Base-by-base conservation (phyloP, 768 basidiomycete genomes). In the Suillus variegatus region DNA sequence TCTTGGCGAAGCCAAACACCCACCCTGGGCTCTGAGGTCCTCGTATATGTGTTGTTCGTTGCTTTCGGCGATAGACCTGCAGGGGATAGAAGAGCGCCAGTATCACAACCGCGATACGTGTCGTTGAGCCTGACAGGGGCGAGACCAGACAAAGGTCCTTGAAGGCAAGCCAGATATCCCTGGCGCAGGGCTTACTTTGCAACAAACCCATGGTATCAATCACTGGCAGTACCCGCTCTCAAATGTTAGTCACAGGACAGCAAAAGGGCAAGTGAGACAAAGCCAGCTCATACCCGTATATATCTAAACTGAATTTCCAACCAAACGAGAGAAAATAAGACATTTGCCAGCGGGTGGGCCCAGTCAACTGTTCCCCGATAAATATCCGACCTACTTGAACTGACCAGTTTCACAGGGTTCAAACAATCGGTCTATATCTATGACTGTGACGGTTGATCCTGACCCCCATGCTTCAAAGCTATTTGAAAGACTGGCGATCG, bases 21-120 rank as follows among this genome's bases (percentile, higher is more conserved):
- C 78, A 75, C 63, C 79, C 83, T 43, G 67, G 68, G 38, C 75
- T 78, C 0, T 70, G 70, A 5, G 84, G 84, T 2, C 84, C 84
- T 4, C 69, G 68, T 40, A 86, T 74, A 4, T 67, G 72, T 1
- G 81, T 82, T 13, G 55, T 28, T 28, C 25, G 58, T 43, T 41
- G 25, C 4, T 2, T 43, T 43, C 25, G 25, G 25, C 58, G 41
- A 43, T 32, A 60, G 5, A 12, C 25, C 13, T 13, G 40, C 6
- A 43, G 58, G 7, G 43, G 25, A 60, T 60, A 36, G 40, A 60
- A 25, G 18, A 41, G 43, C 10, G 10, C 58, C 18, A 60, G 18
- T 28, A 32, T 25, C 41, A 60, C 10, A 32, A 28, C 58, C 6
- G 58, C 43, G 10, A 18, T 9, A 43, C 12, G 2, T 9, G 6